Conservation (phyloP, 768 basidiomycete genomes). For the Lactarius hatsudake region DNA sequence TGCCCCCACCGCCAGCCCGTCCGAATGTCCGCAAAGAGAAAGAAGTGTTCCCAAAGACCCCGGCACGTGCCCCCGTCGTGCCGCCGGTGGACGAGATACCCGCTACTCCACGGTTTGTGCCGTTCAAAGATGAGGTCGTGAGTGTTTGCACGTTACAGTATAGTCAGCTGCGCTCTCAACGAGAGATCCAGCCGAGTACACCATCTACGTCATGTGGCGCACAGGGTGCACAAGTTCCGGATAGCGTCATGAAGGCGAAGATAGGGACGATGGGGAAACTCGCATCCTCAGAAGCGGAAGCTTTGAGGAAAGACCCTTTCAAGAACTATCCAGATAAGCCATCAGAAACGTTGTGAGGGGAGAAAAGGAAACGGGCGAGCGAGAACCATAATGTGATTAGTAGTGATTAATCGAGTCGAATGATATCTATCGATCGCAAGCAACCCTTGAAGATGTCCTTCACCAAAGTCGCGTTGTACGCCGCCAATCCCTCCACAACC, state of each 20-base stretch:
- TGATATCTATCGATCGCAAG: conserved; percentile 24
- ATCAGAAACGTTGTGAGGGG: conserved; percentile 11
- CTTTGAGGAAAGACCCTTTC: conserved; percentile 72
- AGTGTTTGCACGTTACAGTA: conserved; percentile 29
- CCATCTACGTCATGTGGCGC: conserved; percentile 34
- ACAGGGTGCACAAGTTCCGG: conserved; percentile 40
- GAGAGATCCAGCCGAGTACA: conserved; percentile 31
- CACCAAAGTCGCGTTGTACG: conserved; percentile 50
- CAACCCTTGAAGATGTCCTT: conserved; percentile 47
- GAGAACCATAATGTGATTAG: neutral
- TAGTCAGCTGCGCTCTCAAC: conserved; percentile 27
- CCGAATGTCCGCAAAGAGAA: conserved; percentile 34
- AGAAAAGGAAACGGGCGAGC: neutral
- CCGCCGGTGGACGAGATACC: conserved; percentile 37
- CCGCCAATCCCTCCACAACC: conserved; percentile 67
- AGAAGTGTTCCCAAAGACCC: conserved; percentile 36
- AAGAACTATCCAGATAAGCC: conserved; percentile 59
- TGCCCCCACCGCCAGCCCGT: conserved; percentile 37
- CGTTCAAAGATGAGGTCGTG: conserved; percentile 68
- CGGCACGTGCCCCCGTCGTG: conserved; percentile 31
- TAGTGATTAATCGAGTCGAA: neutral
- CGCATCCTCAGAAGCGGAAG: conserved; percentile 67
- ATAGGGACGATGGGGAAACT: conserved; percentile 39
- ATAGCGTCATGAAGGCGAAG: conserved; percentile 69
- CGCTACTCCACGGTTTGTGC: conserved; percentile 59